Base-by-base conservation (phyloP, 2,329 filamentous ascomycete genomes). In the Coniochaeta pulveracea region DNA sequence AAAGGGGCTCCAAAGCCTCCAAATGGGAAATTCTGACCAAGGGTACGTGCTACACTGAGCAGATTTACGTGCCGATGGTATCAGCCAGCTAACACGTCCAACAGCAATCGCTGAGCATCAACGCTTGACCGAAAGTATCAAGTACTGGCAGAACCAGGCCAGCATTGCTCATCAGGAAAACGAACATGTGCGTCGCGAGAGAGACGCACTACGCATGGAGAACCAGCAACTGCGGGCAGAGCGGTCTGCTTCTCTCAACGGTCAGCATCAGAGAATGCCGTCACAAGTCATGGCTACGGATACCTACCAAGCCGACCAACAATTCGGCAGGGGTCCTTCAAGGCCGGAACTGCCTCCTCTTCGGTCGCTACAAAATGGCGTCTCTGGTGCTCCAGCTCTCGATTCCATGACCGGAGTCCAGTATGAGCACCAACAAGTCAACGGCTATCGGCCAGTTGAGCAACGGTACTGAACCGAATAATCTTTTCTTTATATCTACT, bases 1-100 rank as follows among this genome's bases (percentile, higher is more conserved):
- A 85, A 46, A 74, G 84, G 11, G 84, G 84, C 2, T 80, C 80
- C 16, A 93, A 91, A 52, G 84, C 84, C 0, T 88, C 82, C 44
- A 93, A 93, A 47, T 93, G 84, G 84, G 84, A 93, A 47, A 86
- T 89, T 31, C 52, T 93, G 11, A 86, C 81, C 3, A 89, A 89
- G 64, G 81, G 84, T 88, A 60, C 40, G 68, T 51, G 4, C 19
- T 26, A 33, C 34, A 31, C 21, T 24, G n/a, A 23, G 14, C 26
- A 34, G 23, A 5, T 18, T 34, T 5, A 8, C 6, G 19, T n/a
- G 25, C 16, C 38, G 22, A 31, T 28, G 34, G 15, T 12, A 12
- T 26, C 12, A 11, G 14, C 5, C 5, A 34, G 22, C 34, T 42
- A 28, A 41, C 40, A 3, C 18, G 1, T 19, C 12, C 17, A n/a